Percentiles rank a stretch among this genome's conserved stretches.
phyloP scores from a whole-genome alignment of 208 protist genomes.

The Wallacemonas collosoma region DNA sequence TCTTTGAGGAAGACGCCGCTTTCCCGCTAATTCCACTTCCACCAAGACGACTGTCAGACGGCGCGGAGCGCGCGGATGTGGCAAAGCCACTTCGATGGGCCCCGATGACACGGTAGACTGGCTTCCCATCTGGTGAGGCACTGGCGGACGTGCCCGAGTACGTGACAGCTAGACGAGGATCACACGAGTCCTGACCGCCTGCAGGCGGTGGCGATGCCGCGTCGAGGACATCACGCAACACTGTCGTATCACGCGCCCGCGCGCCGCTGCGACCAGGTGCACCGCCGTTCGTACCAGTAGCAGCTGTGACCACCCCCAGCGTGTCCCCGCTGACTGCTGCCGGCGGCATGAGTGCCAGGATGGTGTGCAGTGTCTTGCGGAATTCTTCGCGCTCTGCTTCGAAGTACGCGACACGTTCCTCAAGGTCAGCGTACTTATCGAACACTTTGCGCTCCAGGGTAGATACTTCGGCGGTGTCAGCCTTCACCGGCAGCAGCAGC shows the following conservation, averaged over 20 bases:
- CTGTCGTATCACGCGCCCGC: neutral
- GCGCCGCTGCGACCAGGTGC: neutral
- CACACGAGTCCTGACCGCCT: constrained; percentile 13
- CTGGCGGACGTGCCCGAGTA: neutral
- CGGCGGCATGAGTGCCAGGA: constrained; percentile 46
- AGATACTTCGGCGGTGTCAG: constrained; percentile 52
- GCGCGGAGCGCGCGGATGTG: neutral
- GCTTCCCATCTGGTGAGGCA: constrained; percentile 4
- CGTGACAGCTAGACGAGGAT: constrained; percentile 19
- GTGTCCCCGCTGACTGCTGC: constrained; percentile 9
- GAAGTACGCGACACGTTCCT: constrained; percentile 76
- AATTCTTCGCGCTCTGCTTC: constrained; percentile 79
- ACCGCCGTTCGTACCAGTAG: neutral
- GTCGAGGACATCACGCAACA: constrained; percentile 6
- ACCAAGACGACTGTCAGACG: neutral
- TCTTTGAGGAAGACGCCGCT: neutral
- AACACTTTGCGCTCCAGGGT: constrained; percentile 51
- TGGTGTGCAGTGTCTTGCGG: constrained; percentile 38
- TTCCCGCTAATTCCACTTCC: neutral
- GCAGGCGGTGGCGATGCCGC: neutral
- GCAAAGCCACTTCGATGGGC: constrained; percentile 22
- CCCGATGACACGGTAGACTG: constrained; percentile 27
- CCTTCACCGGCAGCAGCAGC: constrained; percentile 51
- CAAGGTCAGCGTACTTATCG: constrained; percentile 60
- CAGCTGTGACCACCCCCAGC: neutral